Evolutionary conservation across 1,139 yeast genomes (phyloP).

Genomic region (Hansenula sp.): DNA sequence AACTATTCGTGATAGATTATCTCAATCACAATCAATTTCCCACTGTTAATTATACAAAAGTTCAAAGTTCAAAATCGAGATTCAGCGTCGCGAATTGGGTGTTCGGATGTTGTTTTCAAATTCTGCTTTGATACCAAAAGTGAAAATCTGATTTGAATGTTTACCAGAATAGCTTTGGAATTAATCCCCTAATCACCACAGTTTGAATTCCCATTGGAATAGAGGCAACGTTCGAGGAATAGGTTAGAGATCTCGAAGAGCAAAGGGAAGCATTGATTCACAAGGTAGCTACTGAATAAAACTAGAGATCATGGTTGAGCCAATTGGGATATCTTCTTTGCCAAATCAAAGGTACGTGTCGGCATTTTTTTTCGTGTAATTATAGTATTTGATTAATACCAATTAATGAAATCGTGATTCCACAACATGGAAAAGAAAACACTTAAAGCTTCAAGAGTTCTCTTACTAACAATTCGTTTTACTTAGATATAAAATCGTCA

Average conservation of each 20-base stretch:
- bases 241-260: too few relatives aligned
- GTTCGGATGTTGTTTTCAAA: neutral
- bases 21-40: too few relatives aligned
- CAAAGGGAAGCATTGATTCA: too few relatives aligned
- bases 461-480: conserved; percentile 19
- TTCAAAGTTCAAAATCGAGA: too few relatives aligned
- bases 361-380: neutral
- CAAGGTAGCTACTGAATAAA: too few relatives aligned
- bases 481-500: conserved; percentile 77
- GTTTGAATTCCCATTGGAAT: neutral
- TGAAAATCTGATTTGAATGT: neutral
- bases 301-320: conserved; percentile 19
- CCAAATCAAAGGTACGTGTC: conserved; percentile 83
- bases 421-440: too few relatives aligned
- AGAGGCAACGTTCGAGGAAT: neutral
- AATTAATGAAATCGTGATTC: too few relatives aligned
- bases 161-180: neutral
- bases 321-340: conserved; percentile 79
- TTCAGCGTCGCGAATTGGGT: neutral
- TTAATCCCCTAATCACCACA: too few relatives aligned
- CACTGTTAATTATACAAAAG: too few relatives aligned
- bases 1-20: too few relatives aligned
- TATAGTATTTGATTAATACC: too few relatives aligned
- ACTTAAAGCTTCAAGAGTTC: too few relatives aligned
- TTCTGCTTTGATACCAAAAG: conserved; percentile 2